phyloP scores from a whole-genome alignment of 2,329 filamentous ascomycete genomes.

The Ceratocystis diversiconidia region DNA sequence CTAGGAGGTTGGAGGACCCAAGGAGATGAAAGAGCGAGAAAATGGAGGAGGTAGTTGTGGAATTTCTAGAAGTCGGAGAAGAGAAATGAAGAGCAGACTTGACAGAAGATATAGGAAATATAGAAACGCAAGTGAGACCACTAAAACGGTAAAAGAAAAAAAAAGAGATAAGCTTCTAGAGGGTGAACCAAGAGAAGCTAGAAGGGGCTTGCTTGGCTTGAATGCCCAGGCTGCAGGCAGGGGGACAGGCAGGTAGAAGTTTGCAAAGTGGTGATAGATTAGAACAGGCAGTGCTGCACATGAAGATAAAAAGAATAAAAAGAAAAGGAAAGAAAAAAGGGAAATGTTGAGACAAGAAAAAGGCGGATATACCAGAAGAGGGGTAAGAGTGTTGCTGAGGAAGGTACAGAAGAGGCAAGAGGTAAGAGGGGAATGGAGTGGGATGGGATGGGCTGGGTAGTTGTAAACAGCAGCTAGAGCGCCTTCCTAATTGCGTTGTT shows the following conservation, averaged over 20 bases:
- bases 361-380: not conserved
- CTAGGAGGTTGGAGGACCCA: not conserved
- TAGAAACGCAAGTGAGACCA: not conserved
- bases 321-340: slow-evolving; percentile 3
- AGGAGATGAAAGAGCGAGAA: not conserved
- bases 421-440: not conserved
- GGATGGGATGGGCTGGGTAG: not conserved
- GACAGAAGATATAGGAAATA: slow-evolving; percentile 8
- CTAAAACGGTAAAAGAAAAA: not conserved
- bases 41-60: not conserved
- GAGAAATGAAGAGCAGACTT: not conserved
- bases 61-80: not conserved
- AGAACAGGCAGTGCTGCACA: not conserved
- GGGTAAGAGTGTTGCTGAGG: slow-evolving; percentile 1
- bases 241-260: not conserved
- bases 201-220: not conserved
- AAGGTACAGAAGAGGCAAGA: slow-evolving; percentile 2
- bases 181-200: not conserved
- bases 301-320: slow-evolving; percentile 8
- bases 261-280: slow-evolving; percentile 1
- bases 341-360: slow-evolving; percentile 5
- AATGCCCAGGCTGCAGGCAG: not conserved
- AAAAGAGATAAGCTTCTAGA: slow-evolving; percentile 3
- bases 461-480: not conserved
- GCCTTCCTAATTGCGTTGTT: not conserved